Evolutionary conservation across 2,329 filamentous ascomycete species (phyloP), one percentile per base, ranked within the genome.

Genomic region (Colletotrichum sp.): DNA sequence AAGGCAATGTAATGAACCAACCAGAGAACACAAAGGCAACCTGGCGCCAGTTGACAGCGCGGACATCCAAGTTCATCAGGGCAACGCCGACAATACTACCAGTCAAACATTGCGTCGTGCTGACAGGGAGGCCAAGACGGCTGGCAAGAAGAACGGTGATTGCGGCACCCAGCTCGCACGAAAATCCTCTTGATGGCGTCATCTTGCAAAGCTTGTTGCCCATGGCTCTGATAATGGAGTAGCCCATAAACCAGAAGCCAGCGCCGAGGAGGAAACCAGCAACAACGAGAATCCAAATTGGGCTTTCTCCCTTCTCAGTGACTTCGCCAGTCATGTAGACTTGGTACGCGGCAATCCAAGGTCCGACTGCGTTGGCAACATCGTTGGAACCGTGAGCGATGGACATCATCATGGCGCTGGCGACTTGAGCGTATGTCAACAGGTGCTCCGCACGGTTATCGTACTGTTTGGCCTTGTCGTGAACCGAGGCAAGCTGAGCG

Each of bases 391-490:
- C 86, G 79, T 87, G 86, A 5, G 85, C 83, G 71, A 87, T 85
- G 25, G 84, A 86, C 81, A 85, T 83, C 77, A 85, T 83, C 77
- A 85, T 84, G 52, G 85, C 84, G 8, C 82, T 82, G 67, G 82
- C 80, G 13, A 87, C 83, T 78, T 87, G 85, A 61, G 81, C 84
- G 78, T 85, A 88, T 1, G 87, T 87, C 83, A 84, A 88, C 66
- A 87, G 81, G 79, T 89, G 86, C 78, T 88, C 87, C 16, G 87
- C 86, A 6, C 84, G 82, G 74, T 85, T 85, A 77, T 88, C 87
- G 76, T 88, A 88, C 4, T 81, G 80, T 43, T 83, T 82, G 10
- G 87, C 87, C 83, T 85, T 74, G 30, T 30, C 61, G 32, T 78
- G 77, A 43, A 78, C 71, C 1, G 27, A 55, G 1, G 77, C 71